These are phyloP conservation scores for Paramecium octaurelia DNA, from an alignment of 73 alveolate species.

Conservation along the genomic window DNA sequence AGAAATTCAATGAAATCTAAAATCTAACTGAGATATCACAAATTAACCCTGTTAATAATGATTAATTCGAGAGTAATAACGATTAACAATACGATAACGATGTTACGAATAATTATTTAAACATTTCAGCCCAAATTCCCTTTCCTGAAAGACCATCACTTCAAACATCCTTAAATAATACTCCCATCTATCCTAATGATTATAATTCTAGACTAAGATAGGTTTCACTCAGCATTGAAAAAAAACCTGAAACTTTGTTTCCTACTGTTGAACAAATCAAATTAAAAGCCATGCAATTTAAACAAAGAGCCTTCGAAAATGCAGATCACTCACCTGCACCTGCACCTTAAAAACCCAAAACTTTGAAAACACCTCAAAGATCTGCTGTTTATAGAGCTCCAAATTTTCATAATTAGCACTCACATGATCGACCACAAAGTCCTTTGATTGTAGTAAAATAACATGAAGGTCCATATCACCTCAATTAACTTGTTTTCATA, in stretches of 20 bases:
- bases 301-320: conserved; percentile 1
- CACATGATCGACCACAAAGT: neutral
- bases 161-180: neutral
- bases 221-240: neutral
- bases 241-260: conserved; percentile 26
- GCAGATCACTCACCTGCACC: conserved; percentile 30
- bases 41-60: neutral
- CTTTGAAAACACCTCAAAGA: neutral
- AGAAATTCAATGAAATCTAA: neutral
- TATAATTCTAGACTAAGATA: neutral
- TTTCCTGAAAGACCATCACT: neutral
- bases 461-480: conserved; percentile 42
- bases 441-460: neutral
- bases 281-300: neutral
- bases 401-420: neutral
- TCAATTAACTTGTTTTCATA: neutral
- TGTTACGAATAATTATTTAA: neutral
- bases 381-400: neutral
- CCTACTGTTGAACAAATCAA: conserved; percentile 35
- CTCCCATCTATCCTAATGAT: neutral
- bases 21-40: neutral
- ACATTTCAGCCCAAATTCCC: neutral
- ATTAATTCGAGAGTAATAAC: neutral
- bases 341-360: neutral
- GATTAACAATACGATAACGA: neutral